These are phyloP conservation scores for Fraxinus ornus DNA, from an alignment of 305 asterid genomes.

Conservation along the genomic window DNA sequence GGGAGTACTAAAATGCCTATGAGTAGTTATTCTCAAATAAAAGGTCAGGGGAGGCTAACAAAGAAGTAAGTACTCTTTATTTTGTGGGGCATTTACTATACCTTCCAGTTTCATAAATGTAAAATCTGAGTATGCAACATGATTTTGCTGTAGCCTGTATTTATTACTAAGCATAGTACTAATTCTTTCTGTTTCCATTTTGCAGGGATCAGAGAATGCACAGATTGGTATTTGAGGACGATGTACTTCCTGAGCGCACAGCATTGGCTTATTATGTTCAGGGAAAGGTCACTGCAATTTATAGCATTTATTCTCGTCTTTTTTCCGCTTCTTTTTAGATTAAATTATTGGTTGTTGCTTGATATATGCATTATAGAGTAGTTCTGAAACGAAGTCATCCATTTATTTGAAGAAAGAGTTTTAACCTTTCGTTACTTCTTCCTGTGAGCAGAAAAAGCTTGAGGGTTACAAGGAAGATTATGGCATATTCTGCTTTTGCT, in stretches of 20 bases:
- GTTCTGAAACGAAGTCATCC: not conserved
- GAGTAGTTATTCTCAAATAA: constrained; percentile 35
- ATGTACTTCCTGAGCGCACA: constrained; percentile 70
- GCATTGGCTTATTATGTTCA: constrained; percentile 58
- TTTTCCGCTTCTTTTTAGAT: constrained; percentile 7
- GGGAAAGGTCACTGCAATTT: constrained; percentile 56
- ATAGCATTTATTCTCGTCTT: not conserved
- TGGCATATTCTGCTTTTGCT: constrained; percentile 68
- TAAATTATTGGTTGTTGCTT: constrained; percentile 6
- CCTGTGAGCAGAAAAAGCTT: constrained; percentile 55
- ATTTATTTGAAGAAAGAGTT: constrained; percentile 9
- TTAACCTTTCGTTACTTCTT: constrained; percentile 23
- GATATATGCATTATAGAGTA: constrained; percentile 9
- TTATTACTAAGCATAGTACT: constrained; percentile 14
- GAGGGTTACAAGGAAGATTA: constrained; percentile 65
- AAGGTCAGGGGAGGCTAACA: constrained; percentile 60
- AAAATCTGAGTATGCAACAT: constrained; percentile 3
- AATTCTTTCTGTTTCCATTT: constrained; percentile 19
- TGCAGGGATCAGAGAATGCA: constrained; percentile 84
- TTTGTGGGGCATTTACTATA: constrained; percentile 6
- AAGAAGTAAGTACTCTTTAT: constrained; percentile 44
- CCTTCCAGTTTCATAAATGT: constrained; percentile 15
- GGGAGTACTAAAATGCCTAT: constrained; percentile 38
- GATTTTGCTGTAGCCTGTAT: not conserved
- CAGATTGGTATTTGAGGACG: constrained; percentile 60